These are phyloP conservation scores for Pseudozyma thailandica DNA, from an alignment of 1,284 basidiomycete species.

Conservation along the genomic window DNA sequence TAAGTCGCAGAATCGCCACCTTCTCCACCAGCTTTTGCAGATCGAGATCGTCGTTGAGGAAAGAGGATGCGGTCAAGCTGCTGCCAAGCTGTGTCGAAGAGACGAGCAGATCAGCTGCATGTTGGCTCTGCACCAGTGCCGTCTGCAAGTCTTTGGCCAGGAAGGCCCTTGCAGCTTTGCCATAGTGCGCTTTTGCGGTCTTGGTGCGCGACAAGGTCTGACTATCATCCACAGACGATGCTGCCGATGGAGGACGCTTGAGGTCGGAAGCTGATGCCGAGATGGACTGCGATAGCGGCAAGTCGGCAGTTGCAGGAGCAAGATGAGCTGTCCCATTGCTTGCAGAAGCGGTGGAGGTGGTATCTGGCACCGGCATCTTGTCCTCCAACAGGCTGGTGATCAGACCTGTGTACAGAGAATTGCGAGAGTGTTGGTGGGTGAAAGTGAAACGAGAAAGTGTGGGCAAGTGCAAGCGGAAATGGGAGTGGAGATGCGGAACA, in stretches of 20 bases:
- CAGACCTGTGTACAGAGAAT: no score
- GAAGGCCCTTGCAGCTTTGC: conserved; percentile 49
- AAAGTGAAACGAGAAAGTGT: no score
- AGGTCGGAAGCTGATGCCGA: conserved; percentile 39
- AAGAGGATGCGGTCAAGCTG: conserved; percentile 31
- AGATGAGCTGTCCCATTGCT: conserved; percentile 7
- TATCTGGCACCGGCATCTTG: conserved; percentile 31
- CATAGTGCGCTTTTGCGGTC: conserved; percentile 36
- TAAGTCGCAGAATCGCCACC: conserved; percentile 47
- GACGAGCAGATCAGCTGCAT: conserved; percentile 27
- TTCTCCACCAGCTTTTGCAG: conserved; percentile 32
- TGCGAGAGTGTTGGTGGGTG: no score
- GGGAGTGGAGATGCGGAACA: conserved; percentile 1
- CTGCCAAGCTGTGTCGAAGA: conserved; percentile 31
- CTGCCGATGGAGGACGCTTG: conserved; percentile 39
- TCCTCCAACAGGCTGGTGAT: no score
- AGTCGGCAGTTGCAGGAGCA: conserved; percentile 5
- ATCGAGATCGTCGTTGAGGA: conserved; percentile 28
- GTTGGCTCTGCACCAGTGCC: conserved; percentile 43
- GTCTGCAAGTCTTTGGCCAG: conserved; percentile 47
- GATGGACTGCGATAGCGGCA: conserved; percentile 43
- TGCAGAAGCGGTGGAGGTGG: conserved; percentile 4
- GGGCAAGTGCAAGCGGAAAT: background rate
- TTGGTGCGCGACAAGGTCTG: conserved; percentile 36
- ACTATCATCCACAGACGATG: conserved; percentile 26